Percentiles rank a stretch among this genome's conserved stretches.
Evolutionary conservation across 148 eudicot genomes (phyloP).

Genomic region (Tetragonia tetragonoides): DNA sequence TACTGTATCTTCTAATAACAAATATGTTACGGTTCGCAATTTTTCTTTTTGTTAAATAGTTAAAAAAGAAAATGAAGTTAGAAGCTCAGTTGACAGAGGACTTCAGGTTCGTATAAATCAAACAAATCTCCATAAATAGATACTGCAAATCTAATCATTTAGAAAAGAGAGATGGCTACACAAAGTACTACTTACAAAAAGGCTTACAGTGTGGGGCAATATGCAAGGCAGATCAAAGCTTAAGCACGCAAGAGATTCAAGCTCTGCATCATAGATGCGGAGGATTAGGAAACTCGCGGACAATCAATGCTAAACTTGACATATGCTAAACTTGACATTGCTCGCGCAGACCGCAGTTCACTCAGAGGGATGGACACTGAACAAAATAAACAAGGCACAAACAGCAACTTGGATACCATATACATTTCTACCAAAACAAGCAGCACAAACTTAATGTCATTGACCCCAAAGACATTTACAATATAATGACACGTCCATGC

Average conservation of each 20-base stretch:
- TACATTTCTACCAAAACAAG: conserved; percentile 12
- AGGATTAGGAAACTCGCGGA: conserved; percentile 19
- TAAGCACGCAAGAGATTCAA: not conserved
- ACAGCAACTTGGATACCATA: not conserved
- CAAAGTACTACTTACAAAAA: conserved; percentile 21
- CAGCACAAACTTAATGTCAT: not conserved
- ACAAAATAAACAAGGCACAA: not conserved
- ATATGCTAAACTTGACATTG: conserved; percentile 7
- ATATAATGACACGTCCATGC: conserved; percentile 11
- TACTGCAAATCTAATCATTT: not conserved
- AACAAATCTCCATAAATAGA: conserved; percentile 18
- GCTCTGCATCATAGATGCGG: conserved; percentile 18
- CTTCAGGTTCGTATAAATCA: not conserved
- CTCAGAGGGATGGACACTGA: conserved; percentile 4
- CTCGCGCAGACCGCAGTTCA: conserved; percentile 13
- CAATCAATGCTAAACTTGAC: conserved; percentile 9
- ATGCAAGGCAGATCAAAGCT: conserved; percentile 14
- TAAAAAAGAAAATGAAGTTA: no score
- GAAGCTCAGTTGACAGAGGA: no score
- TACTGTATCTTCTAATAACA: no score
- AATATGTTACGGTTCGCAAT: no score
- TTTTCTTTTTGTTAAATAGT: no score
- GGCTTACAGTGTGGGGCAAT: conserved; percentile 4
- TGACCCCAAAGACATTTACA: conserved; percentile 24
- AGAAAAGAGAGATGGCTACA: not conserved